Evolutionary conservation across 2,329 filamentous ascomycete species (phyloP), one percentile per base, ranked within the genome.

Genomic region (Verticillium dahliae): DNA sequence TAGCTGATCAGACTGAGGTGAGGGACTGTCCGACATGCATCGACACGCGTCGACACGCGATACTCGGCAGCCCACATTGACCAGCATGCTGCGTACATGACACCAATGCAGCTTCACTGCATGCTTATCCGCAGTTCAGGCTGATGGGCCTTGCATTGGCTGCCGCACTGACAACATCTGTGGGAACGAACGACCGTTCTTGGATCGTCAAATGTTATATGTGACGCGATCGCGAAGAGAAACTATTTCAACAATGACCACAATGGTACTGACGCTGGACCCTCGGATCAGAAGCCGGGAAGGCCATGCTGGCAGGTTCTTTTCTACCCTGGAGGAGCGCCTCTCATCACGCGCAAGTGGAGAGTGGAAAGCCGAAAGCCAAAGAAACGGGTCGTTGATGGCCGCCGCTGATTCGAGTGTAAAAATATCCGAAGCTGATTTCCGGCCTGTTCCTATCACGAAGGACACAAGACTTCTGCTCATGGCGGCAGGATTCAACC

Each of bases 91-190:
- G 27, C 54, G 62, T 56, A 57, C 56, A 60, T 55, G 37, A 45
- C 58, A 60, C 57, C 45, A 39, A 57, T 63, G 57, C 59, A 63
- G 58, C 56, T 57, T 57, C 52, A 52, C 56, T 57, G 62, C 60
- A 61, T 35, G 22, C 56, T 31, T 59, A 50, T 14, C 33, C 35
- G 35, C 60, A 55, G 55, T 18, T 56, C 62, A 58, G 60, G 39
- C 37, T 34, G 59, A 56, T 35, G 31, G 57, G 50, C 45, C 62
- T 54, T 61, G 60, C 62, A 57, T 60, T 57, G 60, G 52, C 57
- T 61, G 57, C 52, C 57, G 60, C 52, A 35, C 52, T 37, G 59
- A 59, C 57, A 60, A 39, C 41, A 39, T 54, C 27, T 27, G 58
- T 39, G 45, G 58, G 34, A 59, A 59, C 57, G 18, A 31, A 56